A percentile compares a stretch with the other conserved stretches of the same genome.
Conservation (phyloP, 371 early-diverging fungal genomes). For the Amoeboaphelidium occidentale region DNA sequence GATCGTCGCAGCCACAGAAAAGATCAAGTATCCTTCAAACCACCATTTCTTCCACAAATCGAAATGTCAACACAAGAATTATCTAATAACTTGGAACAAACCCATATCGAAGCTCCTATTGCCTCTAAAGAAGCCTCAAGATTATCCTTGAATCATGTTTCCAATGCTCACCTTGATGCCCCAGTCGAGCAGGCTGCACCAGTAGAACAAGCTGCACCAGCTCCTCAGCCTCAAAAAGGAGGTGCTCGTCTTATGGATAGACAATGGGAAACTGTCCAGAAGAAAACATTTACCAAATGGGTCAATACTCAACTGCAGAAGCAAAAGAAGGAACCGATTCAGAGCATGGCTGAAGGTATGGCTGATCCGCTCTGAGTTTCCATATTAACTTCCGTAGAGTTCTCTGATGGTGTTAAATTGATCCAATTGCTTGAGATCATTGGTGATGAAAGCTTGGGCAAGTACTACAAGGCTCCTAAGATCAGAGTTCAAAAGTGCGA, state of each 20-base stretch:
- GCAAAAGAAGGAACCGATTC: slow-evolving; percentile 28
- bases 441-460: slow-evolving; percentile 40
- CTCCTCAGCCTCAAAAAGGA: no score
- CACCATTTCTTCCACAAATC: no score
- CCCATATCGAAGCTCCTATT: no score
- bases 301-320: slow-evolving; percentile 64
- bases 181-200: no score
- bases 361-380: slow-evolving; percentile 1
- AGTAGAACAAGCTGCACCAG: no score
- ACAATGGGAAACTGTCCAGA: slow-evolving; percentile 16
- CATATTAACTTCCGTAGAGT: slow-evolving; percentile 1
- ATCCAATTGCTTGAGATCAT: slow-evolving; percentile 64
- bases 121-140: no score
- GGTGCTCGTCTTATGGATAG: neutral
- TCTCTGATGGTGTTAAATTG: slow-evolving; percentile 16
- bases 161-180: no score
- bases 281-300: slow-evolving; percentile 38
- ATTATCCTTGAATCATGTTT: no score
- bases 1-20: no score
- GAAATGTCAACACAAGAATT: no score
- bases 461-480: slow-evolving; percentile 62
- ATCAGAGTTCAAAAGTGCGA: slow-evolving; percentile 86
- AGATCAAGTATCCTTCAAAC: no score
- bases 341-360: slow-evolving; percentile 23
- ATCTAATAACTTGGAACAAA: no score